phyloP scores from a whole-genome alignment of 2,329 filamentous ascomycete species.

The Xylariaceae sp. region DNA sequence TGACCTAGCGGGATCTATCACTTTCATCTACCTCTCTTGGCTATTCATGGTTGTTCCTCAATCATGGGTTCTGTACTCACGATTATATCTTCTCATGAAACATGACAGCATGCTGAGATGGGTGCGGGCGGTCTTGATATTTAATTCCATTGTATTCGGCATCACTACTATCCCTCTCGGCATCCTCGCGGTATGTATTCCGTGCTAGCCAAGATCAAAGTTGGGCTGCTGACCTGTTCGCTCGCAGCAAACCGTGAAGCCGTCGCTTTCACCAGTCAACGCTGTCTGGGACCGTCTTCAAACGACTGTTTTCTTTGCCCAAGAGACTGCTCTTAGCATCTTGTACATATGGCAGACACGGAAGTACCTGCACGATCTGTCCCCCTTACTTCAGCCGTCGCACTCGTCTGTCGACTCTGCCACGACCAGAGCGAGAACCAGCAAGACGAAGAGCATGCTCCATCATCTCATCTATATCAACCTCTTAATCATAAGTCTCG shows the following conservation, averaged over 20 bases:
- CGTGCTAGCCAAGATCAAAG: too few species aligned
- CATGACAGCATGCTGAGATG: conserved; percentile 33
- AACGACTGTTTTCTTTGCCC: conserved; percentile 42
- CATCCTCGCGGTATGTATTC: conserved; percentile 37
- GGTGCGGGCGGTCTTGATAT: conserved; percentile 34
- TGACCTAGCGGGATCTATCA: conserved; percentile 33
- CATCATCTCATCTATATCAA: conserved; percentile 47
- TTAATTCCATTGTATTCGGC: conserved; percentile 40
- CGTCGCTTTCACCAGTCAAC: conserved; percentile 33
- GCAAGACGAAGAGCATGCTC: conserved; percentile 33
- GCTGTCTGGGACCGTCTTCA: conserved; percentile 43
- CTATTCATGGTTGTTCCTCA: conserved; percentile 43
- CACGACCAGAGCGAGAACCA: conserved; percentile 15
- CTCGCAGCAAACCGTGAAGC: conserved; percentile 38
- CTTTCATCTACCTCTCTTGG: conserved; percentile 43
- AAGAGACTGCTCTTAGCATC: conserved; percentile 40
- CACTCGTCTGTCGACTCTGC: conserved; percentile 12
- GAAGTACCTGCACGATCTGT: conserved; percentile 29
- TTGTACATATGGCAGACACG: conserved; percentile 43
- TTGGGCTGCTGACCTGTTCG: conserved; percentile 2
- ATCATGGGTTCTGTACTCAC: conserved; percentile 43
- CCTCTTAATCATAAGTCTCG: conserved; percentile 48
- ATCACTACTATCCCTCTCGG: conserved; percentile 41
- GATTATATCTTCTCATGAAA: conserved; percentile 41
- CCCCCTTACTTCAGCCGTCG: conserved; percentile 20